Base-by-base conservation (phyloP, 2,329 filamentous ascomycete genomes). In the Ophiostoma ulmi region DNA sequence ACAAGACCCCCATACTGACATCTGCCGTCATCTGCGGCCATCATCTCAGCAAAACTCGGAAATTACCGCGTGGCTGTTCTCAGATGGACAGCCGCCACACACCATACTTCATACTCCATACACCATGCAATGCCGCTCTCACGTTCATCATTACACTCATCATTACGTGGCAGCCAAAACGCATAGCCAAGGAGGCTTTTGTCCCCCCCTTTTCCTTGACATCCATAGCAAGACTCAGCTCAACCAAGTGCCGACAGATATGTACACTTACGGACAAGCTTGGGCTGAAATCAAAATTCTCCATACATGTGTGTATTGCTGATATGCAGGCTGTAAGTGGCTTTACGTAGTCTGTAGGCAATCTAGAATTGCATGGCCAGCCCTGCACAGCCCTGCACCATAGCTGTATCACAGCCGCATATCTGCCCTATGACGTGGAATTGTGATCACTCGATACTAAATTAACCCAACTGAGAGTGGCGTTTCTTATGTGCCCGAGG, bases 221-320 rank as follows among this genome's bases (percentile, higher is more conserved):
- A 48, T 44, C 1, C 5, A 44, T 13, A 44, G 41, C 5, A 13
- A 44, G 17, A 10, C 22, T 58, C 52, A 58, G 22, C n/a, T 58
- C n/a, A 2, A 5, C 22, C 52, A 26, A 58, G 52, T 58, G 52
- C 52, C 52, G n/a, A 58, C 17, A 26, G 52, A 58, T 58, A 58
- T 58, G n/a, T 58, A 58, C 52, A 17, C 31, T 58, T 58, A 58
- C 52, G 52, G 52, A 58, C 52, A 58, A 58, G 52, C 52, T 58
- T 13, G 52, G 52, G 52, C 52, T 26, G 52, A 26, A 58, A 58
- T 58, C 8, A 3, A 58, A 20, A 48, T 20, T 17, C 44, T 13
- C n/a, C 22, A 22, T 58, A 58, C 22, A n/a, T 1, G 44, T 39
- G 8, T 39, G 38, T 39, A 39, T 39, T 39, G 38, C 11, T 8